Evolutionary conservation across 2,329 filamentous ascomycete genomes (phyloP).

Genomic region (Neofusicoccum laricinum): DNA sequence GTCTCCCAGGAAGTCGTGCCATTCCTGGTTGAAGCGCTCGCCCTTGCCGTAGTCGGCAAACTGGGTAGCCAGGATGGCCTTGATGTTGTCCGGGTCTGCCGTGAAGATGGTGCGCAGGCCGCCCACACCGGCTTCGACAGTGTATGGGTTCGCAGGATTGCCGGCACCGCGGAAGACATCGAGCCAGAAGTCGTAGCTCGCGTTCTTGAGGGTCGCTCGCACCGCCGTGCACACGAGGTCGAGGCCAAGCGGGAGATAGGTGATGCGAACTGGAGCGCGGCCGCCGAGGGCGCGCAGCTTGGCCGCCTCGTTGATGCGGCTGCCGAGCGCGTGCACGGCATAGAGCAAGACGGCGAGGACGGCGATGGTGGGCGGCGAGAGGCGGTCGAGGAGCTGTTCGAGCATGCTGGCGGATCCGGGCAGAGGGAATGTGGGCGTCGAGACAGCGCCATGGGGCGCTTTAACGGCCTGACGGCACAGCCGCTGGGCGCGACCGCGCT

Average conservation of each 20-base stretch:
- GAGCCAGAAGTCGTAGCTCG: constrained; percentile 62
- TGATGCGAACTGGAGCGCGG: constrained; percentile 41
- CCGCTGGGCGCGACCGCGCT: neutral
- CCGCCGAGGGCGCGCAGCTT: constrained; percentile 44
- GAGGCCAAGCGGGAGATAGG: constrained; percentile 51
- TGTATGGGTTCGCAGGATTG: constrained; percentile 47
- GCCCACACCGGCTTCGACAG: constrained; percentile 57
- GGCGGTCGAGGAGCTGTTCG: constrained; percentile 1
- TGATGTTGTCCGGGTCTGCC: constrained; percentile 83
- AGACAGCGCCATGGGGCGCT: neutral
- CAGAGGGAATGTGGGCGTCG: neutral
- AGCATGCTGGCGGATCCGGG: neutral
- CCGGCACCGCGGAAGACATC: constrained; percentile 46
- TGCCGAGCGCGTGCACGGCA: neutral
- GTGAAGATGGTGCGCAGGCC: constrained; percentile 68
- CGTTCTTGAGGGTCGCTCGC: constrained; percentile 50
- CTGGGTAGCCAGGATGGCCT: constrained; percentile 83
- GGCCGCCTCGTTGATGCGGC: constrained; percentile 29
- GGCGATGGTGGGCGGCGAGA: neutral
- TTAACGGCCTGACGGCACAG: neutral
- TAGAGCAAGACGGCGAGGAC: neutral
- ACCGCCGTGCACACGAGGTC: constrained; percentile 63
- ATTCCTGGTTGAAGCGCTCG: constrained; percentile 68
- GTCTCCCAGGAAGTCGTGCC: constrained; percentile 72
- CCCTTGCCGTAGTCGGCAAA: constrained; percentile 86